A percentile compares a stretch with the other conserved stretches of the same genome.
These are phyloP conservation scores for Quillaja saponaria DNA, from an alignment of 306 rosid species.

Conservation along the genomic window DNA sequence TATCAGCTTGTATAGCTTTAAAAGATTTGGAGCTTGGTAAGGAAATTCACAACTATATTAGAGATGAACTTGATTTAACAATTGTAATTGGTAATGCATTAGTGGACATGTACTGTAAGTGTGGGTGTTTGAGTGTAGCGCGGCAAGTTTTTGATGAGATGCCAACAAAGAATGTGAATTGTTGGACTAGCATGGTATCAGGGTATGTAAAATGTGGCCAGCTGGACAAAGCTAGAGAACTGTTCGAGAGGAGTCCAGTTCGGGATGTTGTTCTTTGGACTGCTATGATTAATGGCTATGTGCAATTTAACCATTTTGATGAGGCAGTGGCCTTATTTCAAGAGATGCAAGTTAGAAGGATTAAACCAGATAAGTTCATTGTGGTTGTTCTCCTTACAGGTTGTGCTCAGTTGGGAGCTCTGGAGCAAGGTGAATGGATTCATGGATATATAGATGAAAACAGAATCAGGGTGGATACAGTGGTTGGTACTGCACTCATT, in stretches of 20 bases:
- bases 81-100: conserved; percentile 49
- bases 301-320: conserved; percentile 58
- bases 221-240: conserved; percentile 62
- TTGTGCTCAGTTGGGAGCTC: conserved; percentile 67
- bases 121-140: conserved; percentile 50
- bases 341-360: conserved; percentile 57
- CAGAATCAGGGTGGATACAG: conserved; percentile 49
- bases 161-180: conserved; percentile 51
- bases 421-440: conserved; percentile 74
- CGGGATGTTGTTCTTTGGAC: conserved; percentile 79
- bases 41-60: conserved; percentile 58
- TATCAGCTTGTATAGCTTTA: conserved; percentile 58
- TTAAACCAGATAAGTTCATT: conserved; percentile 60
- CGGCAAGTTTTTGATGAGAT: conserved; percentile 50
- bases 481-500: conserved; percentile 69
- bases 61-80: conserved; percentile 43
- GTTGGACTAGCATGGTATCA: conserved; percentile 77
- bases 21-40: conserved; percentile 60
- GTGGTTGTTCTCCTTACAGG: conserved; percentile 67
- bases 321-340: conserved; percentile 57
- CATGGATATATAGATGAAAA: conserved; percentile 48
- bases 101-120: conserved; percentile 67
- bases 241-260: conserved; percentile 63
- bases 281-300: conserved; percentile 76
- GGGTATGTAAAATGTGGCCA: conserved; percentile 60